These are phyloP conservation scores for Colletotrichum tanaceti DNA, from an alignment of 2,329 filamentous ascomycete genomes.

Conservation along the genomic window DNA sequence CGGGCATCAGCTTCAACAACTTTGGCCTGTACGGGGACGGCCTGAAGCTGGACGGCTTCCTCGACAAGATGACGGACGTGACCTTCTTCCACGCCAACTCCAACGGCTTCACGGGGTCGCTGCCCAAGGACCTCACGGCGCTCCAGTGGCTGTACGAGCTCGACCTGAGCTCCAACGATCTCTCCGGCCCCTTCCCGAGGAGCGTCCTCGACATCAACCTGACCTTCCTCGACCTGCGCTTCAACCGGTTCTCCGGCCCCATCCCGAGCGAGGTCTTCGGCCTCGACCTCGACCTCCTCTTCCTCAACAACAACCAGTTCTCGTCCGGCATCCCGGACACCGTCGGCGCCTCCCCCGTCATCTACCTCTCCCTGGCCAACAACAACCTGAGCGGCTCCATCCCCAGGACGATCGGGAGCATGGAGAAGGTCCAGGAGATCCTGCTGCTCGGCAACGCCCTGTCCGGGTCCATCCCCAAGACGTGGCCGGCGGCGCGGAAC, in stretches of 20 bases:
- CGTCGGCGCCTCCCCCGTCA: slow-evolving; percentile 12
- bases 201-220: slow-evolving; percentile 10
- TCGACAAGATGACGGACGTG: slow-evolving; percentile 28
- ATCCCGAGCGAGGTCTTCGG: slow-evolving; percentile 13
- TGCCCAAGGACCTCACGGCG: slow-evolving; percentile 20
- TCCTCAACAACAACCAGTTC: slow-evolving; percentile 29
- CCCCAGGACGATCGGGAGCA: slow-evolving; percentile 1
- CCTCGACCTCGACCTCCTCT: slow-evolving; percentile 19
- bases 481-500: neutral
- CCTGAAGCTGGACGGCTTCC: slow-evolving; percentile 16
- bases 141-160: slow-evolving; percentile 21
- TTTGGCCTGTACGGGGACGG: slow-evolving; percentile 11
- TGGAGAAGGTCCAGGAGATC: slow-evolving; percentile 13
- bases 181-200: slow-evolving; percentile 11
- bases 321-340: slow-evolving; percentile 19
- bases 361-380: slow-evolving; percentile 12
- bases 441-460: slow-evolving; percentile 17
- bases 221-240: slow-evolving; percentile 15
- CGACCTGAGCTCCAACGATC: slow-evolving; percentile 15
- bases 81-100: slow-evolving; percentile 25
- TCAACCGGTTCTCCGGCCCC: slow-evolving; percentile 20
- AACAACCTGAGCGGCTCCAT: slow-evolving; percentile 18
- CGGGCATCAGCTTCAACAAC: slow-evolving; percentile 11
- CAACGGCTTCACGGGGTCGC: slow-evolving; percentile 21
- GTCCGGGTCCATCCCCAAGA: slow-evolving; percentile 10